Conservation (phyloP, 2,329 filamentous ascomycete genomes). For the Spiromastix sp. region DNA sequence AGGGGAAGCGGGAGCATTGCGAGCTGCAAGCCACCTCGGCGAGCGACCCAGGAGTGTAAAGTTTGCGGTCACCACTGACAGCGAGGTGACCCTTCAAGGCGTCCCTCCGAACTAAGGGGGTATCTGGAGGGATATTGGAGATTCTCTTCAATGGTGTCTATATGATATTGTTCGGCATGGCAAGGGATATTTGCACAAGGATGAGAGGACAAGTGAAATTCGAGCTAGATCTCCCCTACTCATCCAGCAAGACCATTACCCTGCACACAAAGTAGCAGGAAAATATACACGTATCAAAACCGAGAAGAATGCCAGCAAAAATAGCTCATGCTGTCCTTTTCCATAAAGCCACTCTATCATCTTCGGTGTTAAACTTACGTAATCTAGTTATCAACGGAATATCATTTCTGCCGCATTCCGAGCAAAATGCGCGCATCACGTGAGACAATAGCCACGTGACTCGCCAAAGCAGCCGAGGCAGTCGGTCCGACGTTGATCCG, state of each 20-base stretch:
- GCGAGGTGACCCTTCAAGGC: no score
- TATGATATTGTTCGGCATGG: neutral
- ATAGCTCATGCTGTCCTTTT: neutral
- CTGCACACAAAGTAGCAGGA: no score
- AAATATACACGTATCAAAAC: neutral
- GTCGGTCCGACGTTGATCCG: no score
- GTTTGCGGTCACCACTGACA: neutral
- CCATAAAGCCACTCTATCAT: neutral
- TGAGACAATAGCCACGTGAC: no score
- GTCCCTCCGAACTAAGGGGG: neutral
- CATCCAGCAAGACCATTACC: no score
- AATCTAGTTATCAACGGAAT: neutral
- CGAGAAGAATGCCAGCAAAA: neutral
- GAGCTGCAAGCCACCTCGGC: no score
- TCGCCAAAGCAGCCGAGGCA: no score
- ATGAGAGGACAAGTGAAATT: neutral
- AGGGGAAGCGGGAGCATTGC: conserved; percentile 26
- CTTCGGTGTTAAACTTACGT: neutral
- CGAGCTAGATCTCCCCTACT: neutral
- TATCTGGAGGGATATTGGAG: neutral
- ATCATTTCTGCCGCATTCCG: neutral
- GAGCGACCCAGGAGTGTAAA: neutral
- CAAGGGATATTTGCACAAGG: neutral
- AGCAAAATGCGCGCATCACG: no score
- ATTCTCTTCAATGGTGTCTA: neutral